These are phyloP conservation scores for Fusarium sp. DNA, from an alignment of 2,329 filamentous ascomycete species.

Conservation along the genomic window DNA sequence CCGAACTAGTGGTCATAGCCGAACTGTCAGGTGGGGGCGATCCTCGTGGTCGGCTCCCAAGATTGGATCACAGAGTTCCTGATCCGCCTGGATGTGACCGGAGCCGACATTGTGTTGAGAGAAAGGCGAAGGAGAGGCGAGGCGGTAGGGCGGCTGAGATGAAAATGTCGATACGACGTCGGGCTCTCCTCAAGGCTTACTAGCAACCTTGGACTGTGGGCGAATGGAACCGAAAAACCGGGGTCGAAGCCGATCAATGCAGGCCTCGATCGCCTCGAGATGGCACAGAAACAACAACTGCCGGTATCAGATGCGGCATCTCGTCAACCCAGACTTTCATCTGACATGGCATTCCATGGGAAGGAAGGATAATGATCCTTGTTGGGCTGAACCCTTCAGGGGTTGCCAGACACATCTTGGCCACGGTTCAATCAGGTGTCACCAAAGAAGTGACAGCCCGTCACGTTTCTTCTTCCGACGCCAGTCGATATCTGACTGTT, in stretches of 20 bases:
- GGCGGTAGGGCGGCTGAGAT: slow-evolving; percentile 17
- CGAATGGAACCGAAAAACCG: not conserved
- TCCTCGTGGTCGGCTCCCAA: slow-evolving; percentile 18
- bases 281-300: not conserved
- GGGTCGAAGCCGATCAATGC: not conserved
- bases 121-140: slow-evolving; percentile 10
- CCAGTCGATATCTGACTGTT: not conserved
- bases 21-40: slow-evolving; percentile 35
- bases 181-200: slow-evolving; percentile 6
- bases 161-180: not conserved
- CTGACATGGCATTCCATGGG: not conserved
- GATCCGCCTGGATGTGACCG: slow-evolving; percentile 24
- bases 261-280: not conserved
- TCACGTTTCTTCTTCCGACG: not conserved
- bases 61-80: slow-evolving; percentile 7
- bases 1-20: slow-evolving; percentile 35
- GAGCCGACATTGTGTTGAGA: slow-evolving; percentile 13
- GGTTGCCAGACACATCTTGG: not conserved
- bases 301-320: slow-evolving; percentile 1
- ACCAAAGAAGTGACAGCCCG: not conserved
- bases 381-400: not conserved
- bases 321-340: not conserved
- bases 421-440: not conserved
- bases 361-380: not conserved
- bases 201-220: not conserved